These are phyloP conservation scores for Colletotrichum tabaci DNA, from an alignment of 2,329 filamentous ascomycete genomes.

Conservation along the genomic window DNA sequence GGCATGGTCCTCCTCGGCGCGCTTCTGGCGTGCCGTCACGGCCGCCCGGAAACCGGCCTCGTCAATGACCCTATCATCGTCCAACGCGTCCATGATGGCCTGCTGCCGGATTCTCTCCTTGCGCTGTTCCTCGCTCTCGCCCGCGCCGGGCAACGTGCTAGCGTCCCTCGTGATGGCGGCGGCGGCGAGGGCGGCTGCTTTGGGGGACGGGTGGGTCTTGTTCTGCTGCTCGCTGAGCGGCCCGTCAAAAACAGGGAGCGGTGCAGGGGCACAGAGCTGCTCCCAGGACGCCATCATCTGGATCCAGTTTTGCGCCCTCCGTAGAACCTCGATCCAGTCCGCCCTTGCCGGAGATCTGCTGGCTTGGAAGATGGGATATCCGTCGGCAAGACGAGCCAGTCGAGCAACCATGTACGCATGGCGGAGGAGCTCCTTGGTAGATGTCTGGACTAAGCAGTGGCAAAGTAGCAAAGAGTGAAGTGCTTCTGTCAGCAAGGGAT, in stretches of 20 bases:
- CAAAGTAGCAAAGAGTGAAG: conserved; percentile 84
- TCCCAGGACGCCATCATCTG: conserved; percentile 78
- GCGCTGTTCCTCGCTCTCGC: conserved; percentile 66
- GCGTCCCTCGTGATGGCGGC: conserved; percentile 51
- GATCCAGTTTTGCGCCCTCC: conserved; percentile 79
- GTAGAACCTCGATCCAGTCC: conserved; percentile 85
- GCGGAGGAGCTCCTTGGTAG: conserved; percentile 81
- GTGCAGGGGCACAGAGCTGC: conserved; percentile 74
- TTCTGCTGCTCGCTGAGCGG: conserved; percentile 43
- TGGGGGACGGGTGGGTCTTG: conserved; percentile 46
- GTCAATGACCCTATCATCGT: conserved; percentile 78
- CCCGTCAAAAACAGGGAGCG: conserved; percentile 58
- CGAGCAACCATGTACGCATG: conserved; percentile 88
- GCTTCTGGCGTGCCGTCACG: conserved; percentile 71
- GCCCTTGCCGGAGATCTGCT: conserved; percentile 79
- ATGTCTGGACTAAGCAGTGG: conserved; percentile 85
- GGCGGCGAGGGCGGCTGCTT: conserved; percentile 51
- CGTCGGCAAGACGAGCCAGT: conserved; percentile 80
- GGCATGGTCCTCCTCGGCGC: conserved; percentile 69
- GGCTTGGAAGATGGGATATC: conserved; percentile 84
- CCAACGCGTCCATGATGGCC: conserved; percentile 76
- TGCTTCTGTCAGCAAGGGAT: conserved; percentile 84
- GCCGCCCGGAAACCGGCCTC: conserved; percentile 76
- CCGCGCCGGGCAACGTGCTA: conserved; percentile 49
- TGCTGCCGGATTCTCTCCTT: conserved; percentile 74